A percentile compares a stretch with the other conserved stretches of the same genome.
phyloP scores from a whole-genome alignment of 192 early-diverging fungal species.

The Umbelopsis sp. region DNA sequence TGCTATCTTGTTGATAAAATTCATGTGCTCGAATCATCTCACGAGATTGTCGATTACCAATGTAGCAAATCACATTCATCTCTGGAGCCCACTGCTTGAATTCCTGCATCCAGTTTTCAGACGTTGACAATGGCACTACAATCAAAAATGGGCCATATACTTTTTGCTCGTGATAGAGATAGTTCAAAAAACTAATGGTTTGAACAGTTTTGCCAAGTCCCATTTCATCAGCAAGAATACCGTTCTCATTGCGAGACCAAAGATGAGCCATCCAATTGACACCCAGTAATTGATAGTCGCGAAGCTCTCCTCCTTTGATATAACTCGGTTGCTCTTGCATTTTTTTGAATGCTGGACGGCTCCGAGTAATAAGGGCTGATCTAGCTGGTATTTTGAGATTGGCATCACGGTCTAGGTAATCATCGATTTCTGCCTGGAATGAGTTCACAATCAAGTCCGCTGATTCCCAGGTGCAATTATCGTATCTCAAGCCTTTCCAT shows the following conservation, averaged over 20 bases:
- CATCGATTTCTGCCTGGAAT: conserved; percentile 83
- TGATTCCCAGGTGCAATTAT: conserved; percentile 86
- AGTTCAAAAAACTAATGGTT: conserved; percentile 89
- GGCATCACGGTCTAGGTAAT: conserved; percentile 76
- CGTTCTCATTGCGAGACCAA: conserved; percentile 93
- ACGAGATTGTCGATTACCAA: conserved; percentile 79
- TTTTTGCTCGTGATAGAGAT: conserved; percentile 80
- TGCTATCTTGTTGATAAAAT: conserved; percentile 67
- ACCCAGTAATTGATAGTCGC: conserved; percentile 91
- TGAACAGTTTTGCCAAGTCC: conserved; percentile 97
- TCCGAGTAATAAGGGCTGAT: conserved; percentile 51
- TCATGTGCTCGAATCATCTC: conserved; percentile 89
- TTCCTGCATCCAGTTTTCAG: conserved; percentile 92
- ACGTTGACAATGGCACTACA: conserved; percentile 93
- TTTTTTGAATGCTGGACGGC: conserved; percentile 75
- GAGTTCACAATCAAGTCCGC: conserved; percentile 66
- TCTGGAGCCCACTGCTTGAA: conserved; percentile 94
- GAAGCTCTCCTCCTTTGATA: conserved; percentile 81
- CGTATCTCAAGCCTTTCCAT: conserved; percentile 85
- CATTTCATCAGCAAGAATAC: conserved; percentile 94
- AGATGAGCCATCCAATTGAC: conserved; percentile 95
- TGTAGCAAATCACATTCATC: conserved; percentile 88
- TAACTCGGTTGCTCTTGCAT: conserved; percentile 80
- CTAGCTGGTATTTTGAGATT: conserved; percentile 71
- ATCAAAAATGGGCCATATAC: conserved; percentile 94